phyloP scores from a whole-genome alignment of 805 yeast species.

The Ogataea siamensis region DNA sequence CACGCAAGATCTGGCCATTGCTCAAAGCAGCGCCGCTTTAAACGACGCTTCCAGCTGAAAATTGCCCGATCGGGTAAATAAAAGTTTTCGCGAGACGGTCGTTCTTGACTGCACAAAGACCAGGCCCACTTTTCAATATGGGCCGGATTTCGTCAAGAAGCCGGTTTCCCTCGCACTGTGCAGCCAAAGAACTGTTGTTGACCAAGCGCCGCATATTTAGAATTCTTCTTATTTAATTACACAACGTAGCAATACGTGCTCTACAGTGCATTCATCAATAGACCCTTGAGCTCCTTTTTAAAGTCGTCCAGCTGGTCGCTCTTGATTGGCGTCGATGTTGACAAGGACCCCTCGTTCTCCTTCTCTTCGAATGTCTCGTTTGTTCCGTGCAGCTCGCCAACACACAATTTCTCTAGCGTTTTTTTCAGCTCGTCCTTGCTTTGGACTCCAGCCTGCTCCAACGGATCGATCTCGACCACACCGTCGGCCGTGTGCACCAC shows the following conservation, averaged over 20 bases:
- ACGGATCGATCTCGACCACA: slow-evolving; percentile 11
- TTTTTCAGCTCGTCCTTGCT: slow-evolving; percentile 21
- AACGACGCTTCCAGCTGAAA: too few relatives aligned
- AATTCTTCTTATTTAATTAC: neutral
- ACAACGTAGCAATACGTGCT: neutral
- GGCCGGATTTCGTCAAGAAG: too few relatives aligned
- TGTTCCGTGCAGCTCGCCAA: slow-evolving; percentile 4
- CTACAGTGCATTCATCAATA: slow-evolving; percentile 18
- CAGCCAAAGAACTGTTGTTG: neutral
- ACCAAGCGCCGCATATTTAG: slow-evolving; percentile 1
- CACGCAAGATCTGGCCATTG: too few relatives aligned
- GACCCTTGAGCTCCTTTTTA: slow-evolving; percentile 21
- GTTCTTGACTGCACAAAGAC: too few relatives aligned
- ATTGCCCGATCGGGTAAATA: too few relatives aligned
- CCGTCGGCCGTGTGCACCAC: slow-evolving; percentile 20
- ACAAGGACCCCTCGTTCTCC: slow-evolving; percentile 16
- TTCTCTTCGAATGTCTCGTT: slow-evolving; percentile 6
- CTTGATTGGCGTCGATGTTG: slow-evolving; percentile 24
- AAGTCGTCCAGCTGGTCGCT: slow-evolving; percentile 16
- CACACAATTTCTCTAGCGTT: slow-evolving; percentile 21
- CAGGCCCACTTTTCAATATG: too few relatives aligned
- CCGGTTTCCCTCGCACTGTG: neutral
- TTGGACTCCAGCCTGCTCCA: slow-evolving; percentile 10
- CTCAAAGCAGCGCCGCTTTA: too few relatives aligned
- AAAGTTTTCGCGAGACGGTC: too few relatives aligned